phyloP scores from a whole-genome alignment of 371 early-diverging fungal genomes.

The Mortierella sp. region DNA sequence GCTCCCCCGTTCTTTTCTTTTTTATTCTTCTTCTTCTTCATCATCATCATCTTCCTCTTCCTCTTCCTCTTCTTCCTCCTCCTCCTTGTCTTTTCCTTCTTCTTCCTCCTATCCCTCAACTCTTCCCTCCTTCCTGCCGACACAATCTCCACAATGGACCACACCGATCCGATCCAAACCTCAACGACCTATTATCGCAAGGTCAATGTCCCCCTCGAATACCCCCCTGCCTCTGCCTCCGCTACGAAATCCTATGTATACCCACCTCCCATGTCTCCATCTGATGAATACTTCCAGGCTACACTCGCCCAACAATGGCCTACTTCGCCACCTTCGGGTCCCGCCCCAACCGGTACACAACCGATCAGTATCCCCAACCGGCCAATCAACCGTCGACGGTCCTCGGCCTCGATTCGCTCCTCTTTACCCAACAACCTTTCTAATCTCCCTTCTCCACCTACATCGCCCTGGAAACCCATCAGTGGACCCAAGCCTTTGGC shows the following conservation, averaged over 20 bases:
- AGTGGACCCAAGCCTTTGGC: not conserved
- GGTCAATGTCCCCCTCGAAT: conserved; percentile 38
- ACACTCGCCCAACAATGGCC: not conserved
- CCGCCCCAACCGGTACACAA: not conserved
- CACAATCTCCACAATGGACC: conserved; percentile 18
- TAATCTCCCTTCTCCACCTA: conserved; percentile 37
- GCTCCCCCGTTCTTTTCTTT: too few relatives aligned
- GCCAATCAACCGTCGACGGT: not conserved
- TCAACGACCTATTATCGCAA: conserved; percentile 21
- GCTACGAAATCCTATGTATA: conserved; percentile 33
- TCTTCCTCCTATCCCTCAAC: not conserved
- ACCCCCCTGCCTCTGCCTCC: conserved; percentile 28
- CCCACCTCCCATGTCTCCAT: conserved; percentile 42
- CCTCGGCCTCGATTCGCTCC: not conserved
- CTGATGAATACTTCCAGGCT: conserved; percentile 16
- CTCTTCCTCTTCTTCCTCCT: not conserved
- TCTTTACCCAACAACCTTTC: not conserved
- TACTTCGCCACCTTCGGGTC: not conserved
- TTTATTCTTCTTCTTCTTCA: not conserved
- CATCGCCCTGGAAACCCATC: conserved; percentile 37
- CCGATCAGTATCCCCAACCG: conserved; percentile 32
- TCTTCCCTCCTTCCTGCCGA: not conserved
- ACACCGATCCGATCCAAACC: not conserved
- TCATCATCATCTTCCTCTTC: not conserved
- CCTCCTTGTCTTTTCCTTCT: not conserved